Conservation (phyloP, 805 yeast genomes). For the Candida michaelii region DNA sequence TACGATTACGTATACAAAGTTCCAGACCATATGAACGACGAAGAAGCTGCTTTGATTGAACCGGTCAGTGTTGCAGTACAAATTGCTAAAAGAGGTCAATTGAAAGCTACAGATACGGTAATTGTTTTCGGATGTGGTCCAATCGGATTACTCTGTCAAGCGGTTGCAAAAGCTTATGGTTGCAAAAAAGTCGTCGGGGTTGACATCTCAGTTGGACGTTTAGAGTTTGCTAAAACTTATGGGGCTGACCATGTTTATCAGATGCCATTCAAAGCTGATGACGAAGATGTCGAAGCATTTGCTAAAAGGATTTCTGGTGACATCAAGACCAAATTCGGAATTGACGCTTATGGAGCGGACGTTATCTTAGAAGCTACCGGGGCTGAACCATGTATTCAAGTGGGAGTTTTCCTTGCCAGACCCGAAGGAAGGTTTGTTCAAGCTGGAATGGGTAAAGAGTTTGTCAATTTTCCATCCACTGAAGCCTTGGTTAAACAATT, state of each 20-base stretch:
- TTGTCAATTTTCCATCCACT: slow-evolving; percentile 22
- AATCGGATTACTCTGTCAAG: slow-evolving; percentile 24
- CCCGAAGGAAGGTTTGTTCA: slow-evolving; percentile 20
- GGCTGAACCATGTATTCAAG: slow-evolving; percentile 40
- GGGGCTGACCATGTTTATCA: slow-evolving; percentile 17
- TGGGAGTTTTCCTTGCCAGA: slow-evolving; percentile 16
- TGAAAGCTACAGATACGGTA: slow-evolving; percentile 18
- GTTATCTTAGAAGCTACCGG: slow-evolving; percentile 27
- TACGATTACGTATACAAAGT: slow-evolving; percentile 20
- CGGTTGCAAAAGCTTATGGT: slow-evolving; percentile 23
- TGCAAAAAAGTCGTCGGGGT: slow-evolving; percentile 22
- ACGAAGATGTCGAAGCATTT: slow-evolving; percentile 15
- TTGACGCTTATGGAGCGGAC: slow-evolving; percentile 19
- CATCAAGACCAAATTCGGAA: slow-evolving; percentile 25
- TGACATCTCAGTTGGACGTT: slow-evolving; percentile 24
- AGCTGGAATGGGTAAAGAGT: slow-evolving; percentile 22
- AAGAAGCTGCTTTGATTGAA: slow-evolving; percentile 28
- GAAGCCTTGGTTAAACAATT: slow-evolving; percentile 22
- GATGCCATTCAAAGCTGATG: slow-evolving; percentile 16
- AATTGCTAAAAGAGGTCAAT: slow-evolving; percentile 20
- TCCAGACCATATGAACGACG: slow-evolving; percentile 23
- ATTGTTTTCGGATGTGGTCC: slow-evolving; percentile 28
- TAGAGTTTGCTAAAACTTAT: slow-evolving; percentile 21
- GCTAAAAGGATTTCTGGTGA: slow-evolving; percentile 12
- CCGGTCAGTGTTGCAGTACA: slow-evolving; percentile 26